These are phyloP conservation scores for Cladorrhinum sp. DNA, from an alignment of 2,329 filamentous ascomycete genomes.

Conservation along the genomic window DNA sequence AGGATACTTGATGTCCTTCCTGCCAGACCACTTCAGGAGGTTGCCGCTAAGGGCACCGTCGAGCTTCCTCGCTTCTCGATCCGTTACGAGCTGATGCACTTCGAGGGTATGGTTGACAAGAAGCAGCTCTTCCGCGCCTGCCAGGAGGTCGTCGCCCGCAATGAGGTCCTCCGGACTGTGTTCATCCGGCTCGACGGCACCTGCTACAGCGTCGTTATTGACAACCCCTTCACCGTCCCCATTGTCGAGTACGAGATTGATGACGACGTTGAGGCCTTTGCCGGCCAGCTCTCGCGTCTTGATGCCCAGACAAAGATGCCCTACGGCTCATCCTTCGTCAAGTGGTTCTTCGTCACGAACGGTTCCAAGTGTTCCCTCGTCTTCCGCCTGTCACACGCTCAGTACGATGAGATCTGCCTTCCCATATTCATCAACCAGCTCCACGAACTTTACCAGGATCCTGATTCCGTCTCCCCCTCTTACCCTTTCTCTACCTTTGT, in stretches of 20 bases:
- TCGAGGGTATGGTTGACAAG: conserved; percentile 50
- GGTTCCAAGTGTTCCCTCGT: conserved; percentile 43
- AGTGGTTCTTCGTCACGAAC: conserved; percentile 51
- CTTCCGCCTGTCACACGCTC: conserved; percentile 64
- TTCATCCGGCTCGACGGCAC: conserved; percentile 53
- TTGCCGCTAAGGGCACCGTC: conserved; percentile 58
- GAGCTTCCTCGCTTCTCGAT: conserved; percentile 58
- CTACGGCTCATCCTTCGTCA: conserved; percentile 58
- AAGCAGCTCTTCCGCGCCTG: conserved; percentile 49
- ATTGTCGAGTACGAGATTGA: conserved; percentile 54
- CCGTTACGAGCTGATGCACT: conserved; percentile 63
- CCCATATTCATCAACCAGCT: conserved; percentile 61
- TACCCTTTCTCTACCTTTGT: conserved; percentile 48
- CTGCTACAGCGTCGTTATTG: conserved; percentile 57
- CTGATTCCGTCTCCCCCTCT: conserved; percentile 29
- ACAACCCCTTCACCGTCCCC: conserved; percentile 45
- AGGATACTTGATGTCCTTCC: conserved; percentile 56
- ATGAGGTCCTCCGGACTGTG: conserved; percentile 65
- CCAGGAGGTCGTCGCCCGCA: conserved; percentile 54
- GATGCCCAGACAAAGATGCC: conserved; percentile 56
- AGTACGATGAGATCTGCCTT: conserved; percentile 68
- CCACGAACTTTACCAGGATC: conserved; percentile 47
- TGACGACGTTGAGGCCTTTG: conserved; percentile 49
- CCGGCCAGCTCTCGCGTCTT: conserved; percentile 50
- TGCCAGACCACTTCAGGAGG: conserved; percentile 55